Conservation (phyloP, 2,329 filamentous ascomycete genomes). For the Aureobasidium lini region DNA sequence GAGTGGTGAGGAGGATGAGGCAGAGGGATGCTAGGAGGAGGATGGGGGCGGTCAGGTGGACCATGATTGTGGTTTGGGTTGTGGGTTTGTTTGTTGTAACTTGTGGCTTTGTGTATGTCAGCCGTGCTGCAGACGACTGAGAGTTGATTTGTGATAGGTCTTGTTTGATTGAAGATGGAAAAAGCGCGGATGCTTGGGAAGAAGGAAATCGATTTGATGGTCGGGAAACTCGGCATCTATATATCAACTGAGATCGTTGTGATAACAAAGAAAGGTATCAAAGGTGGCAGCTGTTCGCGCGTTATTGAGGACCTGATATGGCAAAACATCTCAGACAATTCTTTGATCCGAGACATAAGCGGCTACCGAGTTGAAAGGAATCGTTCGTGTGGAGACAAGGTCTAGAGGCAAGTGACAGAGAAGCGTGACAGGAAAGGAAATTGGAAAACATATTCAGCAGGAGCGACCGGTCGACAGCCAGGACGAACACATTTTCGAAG, state of each 20-base stretch:
- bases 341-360: neutral
- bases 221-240: constrained; percentile 1
- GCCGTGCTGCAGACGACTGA: constrained; percentile 6
- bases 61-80: neutral
- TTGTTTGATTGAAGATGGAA: neutral
- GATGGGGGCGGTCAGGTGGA: neutral
- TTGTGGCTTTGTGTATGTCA: neutral
- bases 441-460: neutral
- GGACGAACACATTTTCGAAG: too few species aligned
- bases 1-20: neutral
- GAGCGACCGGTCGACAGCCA: too few species aligned
- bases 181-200: neutral
- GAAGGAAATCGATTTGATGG: neutral
- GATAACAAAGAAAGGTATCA: neutral
- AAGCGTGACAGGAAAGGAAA: neutral
- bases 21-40: neutral
- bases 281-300: neutral
- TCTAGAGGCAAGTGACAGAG: neutral
- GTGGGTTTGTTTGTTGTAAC: too few species aligned
- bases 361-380: neutral
- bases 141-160: neutral
- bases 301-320: neutral
- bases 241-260: neutral
- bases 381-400: neutral
- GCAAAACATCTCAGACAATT: neutral